Evolutionary conservation across 495 filamentous ascomycete species (phyloP).

Genomic region (Wilcoxina mikolae): DNA sequence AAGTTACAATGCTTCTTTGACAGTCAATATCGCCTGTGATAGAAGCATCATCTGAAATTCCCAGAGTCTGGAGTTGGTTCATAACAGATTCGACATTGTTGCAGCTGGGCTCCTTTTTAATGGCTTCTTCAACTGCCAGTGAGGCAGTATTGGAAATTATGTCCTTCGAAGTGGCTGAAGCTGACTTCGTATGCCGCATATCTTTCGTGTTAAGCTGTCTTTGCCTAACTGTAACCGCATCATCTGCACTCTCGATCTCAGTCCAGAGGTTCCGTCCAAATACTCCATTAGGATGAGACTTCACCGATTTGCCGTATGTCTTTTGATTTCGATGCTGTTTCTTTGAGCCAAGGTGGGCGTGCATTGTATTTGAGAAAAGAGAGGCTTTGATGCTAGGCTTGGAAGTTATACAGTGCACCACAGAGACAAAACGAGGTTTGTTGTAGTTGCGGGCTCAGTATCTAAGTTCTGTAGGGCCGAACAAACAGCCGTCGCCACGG

Average conservation of each 20-base stretch:
- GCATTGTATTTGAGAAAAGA: too few species aligned
- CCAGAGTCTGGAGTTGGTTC: not conserved
- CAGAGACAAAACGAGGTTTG: too few species aligned
- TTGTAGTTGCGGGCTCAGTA: too few species aligned
- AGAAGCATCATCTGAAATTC: not conserved
- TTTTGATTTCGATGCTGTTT: constrained; percentile 12
- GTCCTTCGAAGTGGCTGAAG: not conserved
- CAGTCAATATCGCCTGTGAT: not conserved
- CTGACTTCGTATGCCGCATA: not conserved
- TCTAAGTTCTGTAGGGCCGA: too few species aligned
- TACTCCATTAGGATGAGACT: constrained; percentile 22
- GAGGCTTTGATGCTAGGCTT: too few species aligned
- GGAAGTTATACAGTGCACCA: too few species aligned
- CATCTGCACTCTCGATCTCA: constrained; percentile 11
- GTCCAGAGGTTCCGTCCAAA: constrained; percentile 22
- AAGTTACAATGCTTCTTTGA: not conserved
- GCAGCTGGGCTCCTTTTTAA: not conserved
- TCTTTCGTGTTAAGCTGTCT: not conserved
- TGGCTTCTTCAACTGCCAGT: not conserved
- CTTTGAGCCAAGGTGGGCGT: too few species aligned
- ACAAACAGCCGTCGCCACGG: too few species aligned
- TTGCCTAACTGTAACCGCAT: not conserved
- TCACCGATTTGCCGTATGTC: constrained; percentile 25
- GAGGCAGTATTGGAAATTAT: not conserved
- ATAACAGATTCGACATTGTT: not conserved